Conservation (phyloP, 768 basidiomycete species). For the Candolleomyces eurysporus region DNA sequence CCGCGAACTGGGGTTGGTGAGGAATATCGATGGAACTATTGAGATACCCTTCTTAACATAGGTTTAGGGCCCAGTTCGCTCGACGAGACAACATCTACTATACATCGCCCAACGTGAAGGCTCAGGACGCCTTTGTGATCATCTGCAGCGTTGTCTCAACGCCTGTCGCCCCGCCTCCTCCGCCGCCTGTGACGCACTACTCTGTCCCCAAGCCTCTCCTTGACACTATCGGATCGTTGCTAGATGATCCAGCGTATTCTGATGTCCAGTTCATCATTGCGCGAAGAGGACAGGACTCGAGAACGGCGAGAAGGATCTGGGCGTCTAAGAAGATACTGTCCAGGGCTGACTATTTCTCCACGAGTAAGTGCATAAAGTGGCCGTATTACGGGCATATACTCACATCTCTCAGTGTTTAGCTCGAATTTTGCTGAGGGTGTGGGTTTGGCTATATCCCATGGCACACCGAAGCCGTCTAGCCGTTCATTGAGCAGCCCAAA, state of each 20-base stretch:
- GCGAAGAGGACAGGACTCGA: constrained; percentile 31
- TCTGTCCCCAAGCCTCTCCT: constrained; percentile 66
- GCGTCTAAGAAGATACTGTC: constrained; percentile 67
- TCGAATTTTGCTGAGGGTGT: constrained; percentile 65
- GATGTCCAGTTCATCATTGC: constrained; percentile 83
- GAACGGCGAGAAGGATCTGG: constrained; percentile 51
- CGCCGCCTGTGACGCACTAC: constrained; percentile 43
- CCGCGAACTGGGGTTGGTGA: constrained; percentile 89
- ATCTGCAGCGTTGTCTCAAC: constrained; percentile 76
- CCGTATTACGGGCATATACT: neutral
- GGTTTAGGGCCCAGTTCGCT: constrained; percentile 72
- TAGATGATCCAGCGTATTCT: constrained; percentile 83
- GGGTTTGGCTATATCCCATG: constrained; percentile 12
- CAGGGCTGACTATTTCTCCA: constrained; percentile 76
- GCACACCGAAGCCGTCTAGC: constrained; percentile 20
- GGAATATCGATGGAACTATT: neutral
- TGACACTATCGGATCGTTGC: constrained; percentile 67
- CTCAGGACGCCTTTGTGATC: constrained; percentile 70
- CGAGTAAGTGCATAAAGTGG: constrained; percentile 42
- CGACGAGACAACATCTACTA: constrained; percentile 70
- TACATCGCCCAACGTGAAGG: constrained; percentile 47
- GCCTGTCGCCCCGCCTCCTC: constrained; percentile 46
- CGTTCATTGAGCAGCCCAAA: constrained; percentile 18
- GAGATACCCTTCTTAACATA: neutral
- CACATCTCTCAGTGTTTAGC: constrained; percentile 55